phyloP scores from a whole-genome alignment of 129 eudicot species.

The Centaurea solstitialis region DNA sequence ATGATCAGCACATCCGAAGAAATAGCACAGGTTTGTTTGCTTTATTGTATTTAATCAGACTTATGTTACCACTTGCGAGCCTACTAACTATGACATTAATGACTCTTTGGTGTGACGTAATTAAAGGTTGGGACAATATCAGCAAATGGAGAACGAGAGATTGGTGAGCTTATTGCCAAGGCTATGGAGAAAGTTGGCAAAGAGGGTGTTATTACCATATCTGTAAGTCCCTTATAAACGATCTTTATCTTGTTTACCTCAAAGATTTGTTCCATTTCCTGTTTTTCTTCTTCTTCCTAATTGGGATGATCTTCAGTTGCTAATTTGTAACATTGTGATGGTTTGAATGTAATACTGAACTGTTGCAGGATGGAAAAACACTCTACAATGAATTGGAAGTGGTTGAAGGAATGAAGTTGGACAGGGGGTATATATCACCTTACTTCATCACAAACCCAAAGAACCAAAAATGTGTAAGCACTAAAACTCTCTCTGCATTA shows the following conservation, averaged over 20 bases:
- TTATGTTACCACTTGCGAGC: neutral
- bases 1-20: slow-evolving; percentile 74
- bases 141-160: slow-evolving; percentile 54
- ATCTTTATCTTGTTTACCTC: neutral
- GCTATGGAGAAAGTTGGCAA: slow-evolving; percentile 62
- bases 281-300: no score
- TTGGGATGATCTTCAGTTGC: neutral
- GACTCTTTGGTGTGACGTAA: neutral
- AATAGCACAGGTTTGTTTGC: slow-evolving; percentile 55
- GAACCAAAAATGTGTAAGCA: slow-evolving; percentile 63
- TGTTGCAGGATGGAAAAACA: slow-evolving; percentile 61
- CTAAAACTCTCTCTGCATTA: neutral
- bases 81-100: neutral
- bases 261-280: neutral
- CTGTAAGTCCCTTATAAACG: slow-evolving; percentile 28
- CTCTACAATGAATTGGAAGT: slow-evolving; percentile 62
- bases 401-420: slow-evolving; percentile 69
- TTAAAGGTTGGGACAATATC: slow-evolving; percentile 57
- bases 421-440: slow-evolving; percentile 64
- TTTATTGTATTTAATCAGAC: neutral
- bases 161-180: slow-evolving; percentile 56
- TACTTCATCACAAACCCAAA: slow-evolving; percentile 60
- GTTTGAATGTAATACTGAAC: neutral
- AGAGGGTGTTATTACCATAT: slow-evolving; percentile 52
- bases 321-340: neutral